Percentiles rank a stretch among this genome's conserved stretches.
Evolutionary conservation across 345 rosid species (phyloP).

Genomic region (Salix exigua): DNA sequence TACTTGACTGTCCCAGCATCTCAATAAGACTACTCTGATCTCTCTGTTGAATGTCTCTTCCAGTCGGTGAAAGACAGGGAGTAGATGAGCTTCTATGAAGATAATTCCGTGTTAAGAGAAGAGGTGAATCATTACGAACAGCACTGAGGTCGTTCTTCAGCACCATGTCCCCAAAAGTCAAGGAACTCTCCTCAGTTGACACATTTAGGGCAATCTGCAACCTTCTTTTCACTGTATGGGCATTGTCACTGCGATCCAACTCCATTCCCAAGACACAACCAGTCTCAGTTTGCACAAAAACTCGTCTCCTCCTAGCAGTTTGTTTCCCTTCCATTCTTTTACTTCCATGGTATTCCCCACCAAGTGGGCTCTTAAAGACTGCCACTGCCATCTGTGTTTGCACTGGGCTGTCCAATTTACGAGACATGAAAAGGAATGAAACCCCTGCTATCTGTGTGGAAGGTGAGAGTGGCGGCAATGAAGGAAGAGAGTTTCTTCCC

Average conservation of each 20-base stretch:
- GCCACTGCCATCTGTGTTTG: slow-evolving; percentile 97
- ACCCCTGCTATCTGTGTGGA: slow-evolving; percentile 29
- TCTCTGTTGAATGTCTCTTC: slow-evolving; percentile 71
- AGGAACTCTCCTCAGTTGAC: slow-evolving; percentile 71
- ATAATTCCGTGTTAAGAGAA: slow-evolving; percentile 70
- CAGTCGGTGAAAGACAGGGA: slow-evolving; percentile 94
- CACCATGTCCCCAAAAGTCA: slow-evolving; percentile 83
- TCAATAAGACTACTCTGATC: slow-evolving; percentile 87
- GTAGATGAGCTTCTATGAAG: slow-evolving; percentile 94
- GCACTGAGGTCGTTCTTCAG: slow-evolving; percentile 87
- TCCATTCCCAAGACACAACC: slow-evolving; percentile 99
- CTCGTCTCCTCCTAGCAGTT: slow-evolving; percentile 69
- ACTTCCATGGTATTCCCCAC: slow-evolving; percentile 55
- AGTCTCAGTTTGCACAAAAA: slow-evolving; percentile 92
- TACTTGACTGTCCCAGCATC: slow-evolving; percentile 65
- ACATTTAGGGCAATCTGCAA: slow-evolving; percentile 85
- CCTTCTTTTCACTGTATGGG: slow-evolving; percentile 88
- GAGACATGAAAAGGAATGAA: slow-evolving; percentile 65
- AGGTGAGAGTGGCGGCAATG: slow-evolving; percentile 33
- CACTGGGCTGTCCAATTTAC: slow-evolving; percentile 89
- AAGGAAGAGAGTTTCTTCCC: slow-evolving; percentile 48
- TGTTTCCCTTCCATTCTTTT: slow-evolving; percentile 66
- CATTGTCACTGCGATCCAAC: slow-evolving; percentile 88
- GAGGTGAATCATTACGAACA: slow-evolving; percentile 80
- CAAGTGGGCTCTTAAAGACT: slow-evolving; percentile 66